Base-by-base conservation (phyloP, 345 rosid genomes). In the Atalantia buxifolia region DNA sequence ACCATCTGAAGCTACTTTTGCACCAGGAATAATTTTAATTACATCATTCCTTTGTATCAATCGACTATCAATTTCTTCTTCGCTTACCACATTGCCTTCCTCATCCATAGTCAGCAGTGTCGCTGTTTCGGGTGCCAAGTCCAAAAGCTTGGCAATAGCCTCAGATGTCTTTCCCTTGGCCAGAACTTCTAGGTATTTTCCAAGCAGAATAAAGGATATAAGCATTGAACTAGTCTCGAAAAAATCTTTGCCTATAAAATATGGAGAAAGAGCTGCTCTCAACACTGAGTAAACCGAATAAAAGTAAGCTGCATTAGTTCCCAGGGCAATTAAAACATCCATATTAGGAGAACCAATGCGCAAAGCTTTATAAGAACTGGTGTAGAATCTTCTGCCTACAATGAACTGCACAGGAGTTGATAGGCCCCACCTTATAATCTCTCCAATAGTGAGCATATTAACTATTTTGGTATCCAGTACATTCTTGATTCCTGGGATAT, bases 171-270 rank as follows among this genome's bases (percentile, higher is more conserved):
- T 95, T 13, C 97, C 98, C 81, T 88, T 95, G 5, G 98, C 97
- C 83, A 92, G 75, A 76, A 92, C 85, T 87, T 95, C 99, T 21
- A 95, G 81, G 81, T 93, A 95, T 86, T 95, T 95, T 22, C 98
- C 99, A 5, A 95, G 91, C 45, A 95, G 89, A 85, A 93, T 91
- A 74, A 95, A 91, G 2, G 98, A 91, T 38, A 95, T 93, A 27
- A 95, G 95, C 99, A 95, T 95, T 22, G 99, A 90, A 66, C 97
- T 95, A 2, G 98, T 95, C 85, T 95, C 99, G 42, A 93, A 95
- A 86, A 95, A 92, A 85, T 95, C 98, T 1, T 88, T 86, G 28
- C 97, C 92, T 80, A 65, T 82, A 55, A 90, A 93, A 75, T 83
- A 71, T 3, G 88, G 74, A 76, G 95, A 90, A 2, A 87, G 86